phyloP scores from a whole-genome alignment of 441 rosid species.

The Euphorbia celastroides region DNA sequence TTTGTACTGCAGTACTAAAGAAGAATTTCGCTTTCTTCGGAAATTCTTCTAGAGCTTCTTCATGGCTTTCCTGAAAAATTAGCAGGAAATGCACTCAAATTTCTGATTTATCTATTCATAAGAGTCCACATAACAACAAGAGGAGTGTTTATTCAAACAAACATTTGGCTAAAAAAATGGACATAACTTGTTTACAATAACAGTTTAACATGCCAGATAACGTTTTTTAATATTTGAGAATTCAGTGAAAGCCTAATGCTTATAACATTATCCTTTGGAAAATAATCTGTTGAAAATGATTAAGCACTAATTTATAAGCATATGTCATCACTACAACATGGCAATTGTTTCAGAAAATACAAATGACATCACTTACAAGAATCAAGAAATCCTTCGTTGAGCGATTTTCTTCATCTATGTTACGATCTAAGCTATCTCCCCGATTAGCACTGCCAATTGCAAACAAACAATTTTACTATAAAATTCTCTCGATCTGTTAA shows the following conservation, averaged over 20 bases:
- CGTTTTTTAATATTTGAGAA: background rate
- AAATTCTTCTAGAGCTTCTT: constrained; percentile 90
- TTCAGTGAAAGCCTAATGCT: background rate
- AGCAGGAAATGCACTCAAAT: constrained; percentile 13
- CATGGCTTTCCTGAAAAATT: constrained; percentile 63
- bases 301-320: background rate
- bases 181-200: no score
- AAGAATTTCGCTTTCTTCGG: constrained; percentile 84
- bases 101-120: constrained; percentile 13
- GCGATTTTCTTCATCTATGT: constrained; percentile 61
- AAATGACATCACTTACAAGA: constrained; percentile 53
- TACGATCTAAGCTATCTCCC: constrained; percentile 91
- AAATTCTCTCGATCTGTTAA: constrained; percentile 11
- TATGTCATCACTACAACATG: background rate
- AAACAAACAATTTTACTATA: constrained; percentile 23
- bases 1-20: constrained; percentile 81
- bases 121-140: constrained; percentile 3
- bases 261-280: background rate
- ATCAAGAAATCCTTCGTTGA: constrained; percentile 72
- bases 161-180: background rate
- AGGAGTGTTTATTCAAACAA: constrained; percentile 2
- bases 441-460: constrained; percentile 72
- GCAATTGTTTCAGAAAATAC: background rate
- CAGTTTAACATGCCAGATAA: background rate
- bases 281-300: background rate